These are phyloP conservation scores for Fusarium citri DNA, from an alignment of 2,329 filamentous ascomycete genomes.

Conservation along the genomic window DNA sequence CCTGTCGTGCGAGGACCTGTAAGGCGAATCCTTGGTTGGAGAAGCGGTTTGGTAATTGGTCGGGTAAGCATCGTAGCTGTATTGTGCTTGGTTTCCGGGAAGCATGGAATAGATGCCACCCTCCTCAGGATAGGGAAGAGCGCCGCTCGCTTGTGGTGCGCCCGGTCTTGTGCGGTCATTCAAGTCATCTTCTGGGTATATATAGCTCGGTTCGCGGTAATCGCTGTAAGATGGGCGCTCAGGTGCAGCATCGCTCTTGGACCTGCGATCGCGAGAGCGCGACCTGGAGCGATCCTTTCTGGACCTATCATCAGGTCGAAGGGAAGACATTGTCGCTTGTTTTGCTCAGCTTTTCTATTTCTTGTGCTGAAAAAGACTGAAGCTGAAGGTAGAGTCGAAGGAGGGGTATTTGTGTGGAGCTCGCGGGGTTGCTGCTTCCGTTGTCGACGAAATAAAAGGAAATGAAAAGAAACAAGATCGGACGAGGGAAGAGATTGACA, in stretches of 20 bases:
- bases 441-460: background rate
- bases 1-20: conserved; percentile 53
- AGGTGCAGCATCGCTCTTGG: conserved; percentile 48
- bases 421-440: conserved; percentile 5
- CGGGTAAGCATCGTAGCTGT: conserved; percentile 55
- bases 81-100: conserved; percentile 52
- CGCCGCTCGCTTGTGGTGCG: conserved; percentile 50
- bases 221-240: conserved; percentile 53
- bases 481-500: background rate
- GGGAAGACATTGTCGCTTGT: conserved; percentile 62
- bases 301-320: conserved; percentile 59
- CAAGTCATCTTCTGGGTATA: conserved; percentile 57
- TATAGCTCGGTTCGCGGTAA: conserved; percentile 57
- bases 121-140: conserved; percentile 56
- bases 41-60: conserved; percentile 51
- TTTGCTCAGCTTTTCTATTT: background rate
- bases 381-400: conserved; percentile 22
- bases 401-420: conserved; percentile 31
- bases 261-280: conserved; percentile 53
- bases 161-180: conserved; percentile 51
- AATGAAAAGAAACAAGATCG: background rate
- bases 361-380: conserved; percentile 8
- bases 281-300: conserved; percentile 63
- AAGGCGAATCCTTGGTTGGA: conserved; percentile 51
- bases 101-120: conserved; percentile 54